Evolutionary conservation across 768 basidiomycete species (phyloP), one percentile per base, ranked within the genome.

Genomic region (Suillus brevipes): DNA sequence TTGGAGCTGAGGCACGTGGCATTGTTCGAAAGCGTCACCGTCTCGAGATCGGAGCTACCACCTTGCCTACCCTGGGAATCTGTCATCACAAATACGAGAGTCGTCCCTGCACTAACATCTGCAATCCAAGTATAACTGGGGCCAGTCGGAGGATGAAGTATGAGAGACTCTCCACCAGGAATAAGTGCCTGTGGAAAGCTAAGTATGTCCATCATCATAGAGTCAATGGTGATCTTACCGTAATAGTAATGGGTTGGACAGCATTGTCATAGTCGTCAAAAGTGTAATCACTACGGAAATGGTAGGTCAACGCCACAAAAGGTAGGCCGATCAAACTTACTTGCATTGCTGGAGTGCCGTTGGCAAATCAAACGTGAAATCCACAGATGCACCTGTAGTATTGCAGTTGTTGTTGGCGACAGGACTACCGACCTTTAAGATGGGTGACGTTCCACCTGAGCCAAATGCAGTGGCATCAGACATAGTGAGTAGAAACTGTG

Each of bases 391-490:
- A 68, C 75, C 72, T 13, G 78, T 77, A 0, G 83, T 84, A 65
- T 85, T 79, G 74, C 91, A 92, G 18, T 68, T 75, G 14, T 68
- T 65, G 37, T 67, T 36, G 36, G 81, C 82, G 16, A 79, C 71
- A 3, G 87, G 80, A 12, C 75, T 62, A 47, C 81, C 85, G 18
- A 87, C 85, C 1, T 78, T 80, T 47, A 88, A 67, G 7, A 89
- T 57, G 52, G 74, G 63, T 12, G 85, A 82, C 31, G 80, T 79
- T 28, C 89, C 91, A 5, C 91, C 91, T 12, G 87, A 79, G 50
- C 78, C 89, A 71, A 88, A 91, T 1, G 89, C 90, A 34, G 83
- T 84, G 20, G 85, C 79, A 71, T 93, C 91, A 34, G 88, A 92
- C 88, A 93, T 89, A 42, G 85, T 82, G 23, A 88, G 64, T 14